Evolutionary conservation across 1,139 yeast species (phyloP).

Genomic region (Zygosaccharomyces sapae): DNA sequence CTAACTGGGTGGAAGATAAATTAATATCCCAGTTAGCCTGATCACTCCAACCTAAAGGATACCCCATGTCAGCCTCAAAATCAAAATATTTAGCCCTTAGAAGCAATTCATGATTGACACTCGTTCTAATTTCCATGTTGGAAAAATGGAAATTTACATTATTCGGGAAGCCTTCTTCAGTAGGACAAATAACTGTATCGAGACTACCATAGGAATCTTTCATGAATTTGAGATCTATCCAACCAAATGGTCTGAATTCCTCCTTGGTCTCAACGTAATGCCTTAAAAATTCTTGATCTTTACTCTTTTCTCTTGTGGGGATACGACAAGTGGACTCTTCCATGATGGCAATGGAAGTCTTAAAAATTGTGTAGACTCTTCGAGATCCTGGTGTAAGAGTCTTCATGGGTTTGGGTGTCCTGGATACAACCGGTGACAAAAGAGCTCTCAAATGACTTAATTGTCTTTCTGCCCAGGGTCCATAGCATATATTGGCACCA

Average conservation of each 20-base stretch:
- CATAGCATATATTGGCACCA: constrained; percentile 71
- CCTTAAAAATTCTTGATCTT: constrained; percentile 48
- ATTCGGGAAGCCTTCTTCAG: constrained; percentile 58
- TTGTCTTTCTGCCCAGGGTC: constrained; percentile 95
- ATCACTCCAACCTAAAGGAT: constrained; percentile 82
- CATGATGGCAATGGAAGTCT: constrained; percentile 47
- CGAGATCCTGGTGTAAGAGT: constrained; percentile 45
- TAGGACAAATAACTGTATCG: constrained; percentile 51
- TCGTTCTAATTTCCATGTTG: constrained; percentile 65
- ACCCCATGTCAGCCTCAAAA: constrained; percentile 54
- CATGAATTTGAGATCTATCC: constrained; percentile 73
- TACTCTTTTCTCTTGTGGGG: constrained; percentile 82
- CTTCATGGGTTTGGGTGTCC: constrained; percentile 51
- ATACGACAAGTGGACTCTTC: constrained; percentile 68
- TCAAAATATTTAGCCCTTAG: constrained; percentile 60
- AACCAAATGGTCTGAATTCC: constrained; percentile 65
- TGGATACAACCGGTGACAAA: constrained; percentile 64
- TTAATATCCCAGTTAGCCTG: constrained; percentile 62
- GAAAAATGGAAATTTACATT: constrained; percentile 46
- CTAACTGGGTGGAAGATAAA: constrained; percentile 50
- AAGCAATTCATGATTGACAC: constrained; percentile 83
- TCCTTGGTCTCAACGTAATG: constrained; percentile 37
- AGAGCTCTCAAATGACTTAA: constrained; percentile 59
- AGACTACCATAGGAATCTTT: constrained; percentile 49
- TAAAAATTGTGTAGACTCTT: constrained; percentile 56